These are phyloP conservation scores for Moringa oleifera DNA, from an alignment of 345 rosid species.

Conservation along the genomic window DNA sequence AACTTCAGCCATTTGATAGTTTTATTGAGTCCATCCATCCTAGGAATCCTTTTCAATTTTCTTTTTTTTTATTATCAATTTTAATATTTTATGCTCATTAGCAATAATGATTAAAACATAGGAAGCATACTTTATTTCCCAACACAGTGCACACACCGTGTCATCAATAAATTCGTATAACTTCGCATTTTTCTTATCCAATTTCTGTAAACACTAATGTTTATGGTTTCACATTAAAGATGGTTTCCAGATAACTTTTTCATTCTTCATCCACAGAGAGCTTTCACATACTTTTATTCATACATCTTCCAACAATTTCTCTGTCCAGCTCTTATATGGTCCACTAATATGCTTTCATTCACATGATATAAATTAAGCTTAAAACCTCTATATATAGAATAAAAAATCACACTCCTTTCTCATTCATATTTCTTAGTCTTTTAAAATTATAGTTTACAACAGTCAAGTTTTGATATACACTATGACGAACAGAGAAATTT, in stretches of 20 bases:
- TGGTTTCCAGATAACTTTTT: neutral
- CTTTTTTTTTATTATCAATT: too few species aligned
- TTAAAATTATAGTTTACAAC: slow-evolving; percentile 7
- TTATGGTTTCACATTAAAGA: too few species aligned
- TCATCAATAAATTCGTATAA: neutral
- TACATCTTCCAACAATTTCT: neutral
- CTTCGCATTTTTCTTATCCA: neutral
- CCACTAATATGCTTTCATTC: neutral
- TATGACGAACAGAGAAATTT: slow-evolving; percentile 56
- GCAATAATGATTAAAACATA: neutral
- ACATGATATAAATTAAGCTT: neutral
- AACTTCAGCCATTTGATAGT: neutral
- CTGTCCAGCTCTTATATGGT: too few species aligned
- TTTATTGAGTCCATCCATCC: neutral
- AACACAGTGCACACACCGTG: neutral
- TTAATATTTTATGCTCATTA: too few species aligned
- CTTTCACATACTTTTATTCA: too few species aligned
- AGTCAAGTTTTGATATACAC: neutral
- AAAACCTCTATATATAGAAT: neutral
- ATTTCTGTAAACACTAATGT: neutral
- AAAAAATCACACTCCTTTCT: neutral
- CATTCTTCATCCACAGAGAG: neutral
- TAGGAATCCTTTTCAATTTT: neutral
- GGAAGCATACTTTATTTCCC: too few species aligned
- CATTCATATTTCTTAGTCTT: neutral